Base-by-base conservation (phyloP, 805 yeast species). In the Yarrowia divulgata region DNA sequence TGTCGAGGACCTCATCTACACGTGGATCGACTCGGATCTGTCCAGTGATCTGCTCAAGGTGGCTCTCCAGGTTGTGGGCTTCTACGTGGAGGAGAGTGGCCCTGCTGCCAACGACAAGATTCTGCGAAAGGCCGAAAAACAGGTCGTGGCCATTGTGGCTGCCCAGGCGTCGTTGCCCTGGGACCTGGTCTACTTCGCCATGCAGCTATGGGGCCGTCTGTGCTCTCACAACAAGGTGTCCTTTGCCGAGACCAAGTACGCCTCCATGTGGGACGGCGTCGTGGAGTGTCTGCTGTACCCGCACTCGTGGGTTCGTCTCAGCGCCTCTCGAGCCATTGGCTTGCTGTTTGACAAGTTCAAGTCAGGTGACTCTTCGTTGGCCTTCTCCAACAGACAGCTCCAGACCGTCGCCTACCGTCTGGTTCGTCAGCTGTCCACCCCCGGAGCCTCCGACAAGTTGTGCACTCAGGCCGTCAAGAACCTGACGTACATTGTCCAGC, bases 271-370 rank as follows among this genome's bases (percentile, higher is more conserved):
- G 93, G 73, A 76, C 2, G 76, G 78, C 18, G 78, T 90, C 2
- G 81, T 85, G 32, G 84, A 83, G 3, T 78, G 87, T 37, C 81
- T 93, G 68, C 80, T 93, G 66, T 93, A 86, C 76, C 98, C 98
- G 1, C 98, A 93, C 78, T 83, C 95, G 1, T 93, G 98, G 98
- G 90, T 93, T 8, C 85, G 98, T 73, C 81, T 90, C 70, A 79
- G 84, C 6, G 81, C 96, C 0, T 79, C 88, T 8, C 81, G 93
- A 67, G 79, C 91, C 42, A 76, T 88, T 48, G 88, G 89, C 0
- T 74, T 78, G 0, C 75, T 90, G 63, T 79, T 90, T 69, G 74
- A 83, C 9, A 81, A 83, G 64, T 57, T 48, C 57, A 63, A 63
- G 48, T 3, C 32, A 1, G 19, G 14, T 73, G 37, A 39, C 23